Conservation (phyloP, 2,329 filamentous ascomycete species). For the Huntiella savannae region DNA sequence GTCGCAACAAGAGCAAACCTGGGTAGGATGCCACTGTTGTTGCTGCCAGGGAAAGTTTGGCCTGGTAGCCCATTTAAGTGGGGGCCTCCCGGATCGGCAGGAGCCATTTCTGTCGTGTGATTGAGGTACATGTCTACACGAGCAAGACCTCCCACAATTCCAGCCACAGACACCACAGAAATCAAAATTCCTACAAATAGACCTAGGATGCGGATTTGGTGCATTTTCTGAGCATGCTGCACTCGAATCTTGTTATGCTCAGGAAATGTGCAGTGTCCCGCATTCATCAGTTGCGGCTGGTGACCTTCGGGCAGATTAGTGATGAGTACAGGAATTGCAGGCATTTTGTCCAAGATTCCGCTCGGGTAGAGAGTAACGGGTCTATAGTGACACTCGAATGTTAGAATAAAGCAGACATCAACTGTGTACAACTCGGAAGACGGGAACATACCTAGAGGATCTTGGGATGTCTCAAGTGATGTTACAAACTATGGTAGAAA, state of each 20-base stretch:
- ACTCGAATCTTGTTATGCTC: slow-evolving; percentile 1
- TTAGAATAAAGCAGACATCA: background rate
- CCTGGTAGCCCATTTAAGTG: background rate
- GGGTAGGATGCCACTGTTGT: background rate
- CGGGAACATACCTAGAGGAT: slow-evolving; percentile 1
- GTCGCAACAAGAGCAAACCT: background rate
- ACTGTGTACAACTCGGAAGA: background rate
- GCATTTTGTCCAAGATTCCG: too few species aligned
- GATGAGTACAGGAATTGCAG: too few species aligned
- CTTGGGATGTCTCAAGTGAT: background rate
- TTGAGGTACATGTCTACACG: slow-evolving; percentile 4
- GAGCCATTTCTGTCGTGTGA: background rate
- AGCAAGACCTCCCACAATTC: slow-evolving; percentile 5
- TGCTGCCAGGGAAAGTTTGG: background rate
- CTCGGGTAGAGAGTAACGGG: too few species aligned
- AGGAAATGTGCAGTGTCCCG: slow-evolving; percentile 3
- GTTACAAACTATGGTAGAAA: too few species aligned
- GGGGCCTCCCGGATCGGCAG: slow-evolving; percentile 2
- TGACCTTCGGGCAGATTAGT: too few species aligned
- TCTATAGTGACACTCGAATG: background rate
- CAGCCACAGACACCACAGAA: slow-evolving; percentile 2
- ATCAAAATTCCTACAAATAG: slow-evolving; percentile 4
- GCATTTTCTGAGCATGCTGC: slow-evolving; percentile 5
- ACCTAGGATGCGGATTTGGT: slow-evolving; percentile 4
- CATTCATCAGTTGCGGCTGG: slow-evolving; percentile 3